These are phyloP conservation scores for Ambrosiella cleistominuta DNA, from an alignment of 2,329 filamentous ascomycete species.

Conservation along the genomic window DNA sequence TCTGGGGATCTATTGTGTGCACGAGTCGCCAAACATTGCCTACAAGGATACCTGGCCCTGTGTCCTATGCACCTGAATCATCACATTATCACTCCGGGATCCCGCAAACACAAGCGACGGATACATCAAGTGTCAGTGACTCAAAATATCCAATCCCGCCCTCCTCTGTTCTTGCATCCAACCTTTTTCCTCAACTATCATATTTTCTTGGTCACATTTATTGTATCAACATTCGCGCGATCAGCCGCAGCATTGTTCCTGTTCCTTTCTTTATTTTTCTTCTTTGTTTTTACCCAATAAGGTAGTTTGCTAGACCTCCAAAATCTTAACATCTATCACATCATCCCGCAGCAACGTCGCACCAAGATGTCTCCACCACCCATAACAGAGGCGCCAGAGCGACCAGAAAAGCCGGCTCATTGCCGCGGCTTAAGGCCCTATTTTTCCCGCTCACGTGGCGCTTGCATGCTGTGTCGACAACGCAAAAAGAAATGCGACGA, in stretches of 20 bases:
- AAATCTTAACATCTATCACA: too few relatives aligned
- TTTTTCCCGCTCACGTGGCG: conserved; percentile 13
- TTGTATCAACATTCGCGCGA: neutral
- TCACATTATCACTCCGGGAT: neutral
- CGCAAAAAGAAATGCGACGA: conserved; percentile 21
- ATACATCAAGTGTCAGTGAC: neutral
- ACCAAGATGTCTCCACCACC: neutral
- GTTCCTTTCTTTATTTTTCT: neutral
- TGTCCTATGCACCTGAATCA: neutral
- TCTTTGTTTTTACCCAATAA: too few relatives aligned
- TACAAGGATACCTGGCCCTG: neutral
- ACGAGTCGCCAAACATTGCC: neutral
- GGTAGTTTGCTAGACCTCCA: too few relatives aligned
- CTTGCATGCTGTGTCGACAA: conserved; percentile 19
- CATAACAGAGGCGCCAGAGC: neutral
- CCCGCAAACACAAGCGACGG: neutral
- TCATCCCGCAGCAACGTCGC: too few relatives aligned
- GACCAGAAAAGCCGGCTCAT: conserved; percentile 5
- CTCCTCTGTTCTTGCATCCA: neutral
- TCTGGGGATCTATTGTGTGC: neutral
- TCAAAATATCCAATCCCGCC: neutral
- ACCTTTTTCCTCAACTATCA: neutral
- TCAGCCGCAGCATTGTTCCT: neutral
- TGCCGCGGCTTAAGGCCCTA: conserved; percentile 11
- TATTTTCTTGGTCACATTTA: neutral